Evolutionary conservation across 2,329 filamentous ascomycete species (phyloP).

Genomic region (Grosmannia clavigera): DNA sequence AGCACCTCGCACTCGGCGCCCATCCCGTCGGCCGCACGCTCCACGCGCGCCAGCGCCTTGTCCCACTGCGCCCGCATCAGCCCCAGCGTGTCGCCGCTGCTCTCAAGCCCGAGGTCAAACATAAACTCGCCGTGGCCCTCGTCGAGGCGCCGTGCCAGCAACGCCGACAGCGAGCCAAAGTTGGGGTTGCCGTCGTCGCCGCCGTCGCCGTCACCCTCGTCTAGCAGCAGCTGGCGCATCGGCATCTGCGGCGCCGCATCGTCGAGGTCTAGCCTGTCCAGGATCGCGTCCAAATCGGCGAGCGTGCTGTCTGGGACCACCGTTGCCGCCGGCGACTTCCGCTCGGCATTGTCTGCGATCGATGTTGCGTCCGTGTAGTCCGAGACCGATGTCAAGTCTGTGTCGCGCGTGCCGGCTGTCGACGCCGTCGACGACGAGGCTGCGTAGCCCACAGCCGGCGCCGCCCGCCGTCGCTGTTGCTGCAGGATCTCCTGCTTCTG

Average conservation of each 20-base stretch:
- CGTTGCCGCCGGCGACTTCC: slow-evolving; percentile 10
- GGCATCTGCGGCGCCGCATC: slow-evolving; percentile 57
- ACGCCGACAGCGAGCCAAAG: slow-evolving; percentile 47
- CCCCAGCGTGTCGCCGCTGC: slow-evolving; percentile 74
- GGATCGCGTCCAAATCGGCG: slow-evolving; percentile 80
- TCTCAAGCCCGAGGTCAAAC: slow-evolving; percentile 86
- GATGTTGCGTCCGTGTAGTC: too few relatives aligned
- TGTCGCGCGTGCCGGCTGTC: slow-evolving; percentile 5
- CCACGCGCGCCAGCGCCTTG: slow-evolving; percentile 52
- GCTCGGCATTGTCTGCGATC: background rate
- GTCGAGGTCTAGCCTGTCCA: slow-evolving; percentile 72
- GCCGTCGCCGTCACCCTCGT: slow-evolving; percentile 21
- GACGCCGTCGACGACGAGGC: slow-evolving; percentile 17
- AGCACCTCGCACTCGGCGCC: slow-evolving; percentile 70
- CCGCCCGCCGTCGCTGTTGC: slow-evolving; percentile 1
- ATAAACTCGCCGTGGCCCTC: slow-evolving; percentile 84
- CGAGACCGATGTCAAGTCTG: too few relatives aligned
- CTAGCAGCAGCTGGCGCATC: slow-evolving; percentile 66
- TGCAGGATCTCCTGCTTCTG: slow-evolving; percentile 64
- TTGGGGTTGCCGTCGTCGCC: slow-evolving; percentile 46
- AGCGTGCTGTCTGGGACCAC: slow-evolving; percentile 29
- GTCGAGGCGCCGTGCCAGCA: slow-evolving; percentile 56
- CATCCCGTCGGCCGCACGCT: slow-evolving; percentile 48
- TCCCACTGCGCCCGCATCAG: slow-evolving; percentile 67
- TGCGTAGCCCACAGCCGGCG: slow-evolving; percentile 15